phyloP scores from a whole-genome alignment of 495 filamentous ascomycete species.

The Patellaria atrata region DNA sequence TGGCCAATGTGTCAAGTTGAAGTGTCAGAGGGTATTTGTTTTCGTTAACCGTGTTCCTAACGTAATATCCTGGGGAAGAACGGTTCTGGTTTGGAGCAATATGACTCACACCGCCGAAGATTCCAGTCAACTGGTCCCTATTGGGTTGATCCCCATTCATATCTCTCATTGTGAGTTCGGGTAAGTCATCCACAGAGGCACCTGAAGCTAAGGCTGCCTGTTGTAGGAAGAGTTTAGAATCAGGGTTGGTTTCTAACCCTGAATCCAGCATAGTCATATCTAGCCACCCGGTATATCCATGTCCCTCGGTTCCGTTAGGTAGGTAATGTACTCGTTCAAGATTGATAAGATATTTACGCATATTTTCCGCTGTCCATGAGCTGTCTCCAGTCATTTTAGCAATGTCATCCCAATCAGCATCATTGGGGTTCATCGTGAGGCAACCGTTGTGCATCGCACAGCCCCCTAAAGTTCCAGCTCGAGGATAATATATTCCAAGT shows the following conservation, averaged over 20 bases:
- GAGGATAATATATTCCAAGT: conserved; percentile 36
- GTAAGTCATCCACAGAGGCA: too few species aligned
- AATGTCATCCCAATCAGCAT: conserved; percentile 33
- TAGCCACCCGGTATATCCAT: conserved; percentile 48
- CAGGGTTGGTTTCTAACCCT: too few species aligned
- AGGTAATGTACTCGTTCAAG: conserved; percentile 43
- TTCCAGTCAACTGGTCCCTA: conserved; percentile 30
- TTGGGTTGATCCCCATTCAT: too few species aligned
- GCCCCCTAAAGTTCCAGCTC: conserved; percentile 35
- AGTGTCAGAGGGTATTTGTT: conserved; percentile 33
- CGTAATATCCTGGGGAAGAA: conserved; percentile 30
- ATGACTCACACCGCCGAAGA: conserved; percentile 33
- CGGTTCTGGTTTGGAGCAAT: conserved; percentile 29
- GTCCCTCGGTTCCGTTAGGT: conserved; percentile 29
- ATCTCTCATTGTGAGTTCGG: too few species aligned
- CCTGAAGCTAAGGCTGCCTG: too few species aligned
- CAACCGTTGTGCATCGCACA: conserved; percentile 38
- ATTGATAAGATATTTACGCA: conserved; percentile 35
- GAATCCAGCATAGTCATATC: conserved; percentile 34
- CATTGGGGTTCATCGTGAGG: conserved; percentile 29
- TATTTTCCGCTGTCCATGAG: conserved; percentile 33
- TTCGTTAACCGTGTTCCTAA: conserved; percentile 33
- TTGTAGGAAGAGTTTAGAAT: too few species aligned
- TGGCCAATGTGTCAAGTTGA: conserved; percentile 34
- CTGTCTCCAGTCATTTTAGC: conserved; percentile 34